Percentiles rank a stretch among this genome's conserved stretches.
Conservation (phyloP, 176 grass and related monocot genomes). For the Eragrostis curvula region DNA sequence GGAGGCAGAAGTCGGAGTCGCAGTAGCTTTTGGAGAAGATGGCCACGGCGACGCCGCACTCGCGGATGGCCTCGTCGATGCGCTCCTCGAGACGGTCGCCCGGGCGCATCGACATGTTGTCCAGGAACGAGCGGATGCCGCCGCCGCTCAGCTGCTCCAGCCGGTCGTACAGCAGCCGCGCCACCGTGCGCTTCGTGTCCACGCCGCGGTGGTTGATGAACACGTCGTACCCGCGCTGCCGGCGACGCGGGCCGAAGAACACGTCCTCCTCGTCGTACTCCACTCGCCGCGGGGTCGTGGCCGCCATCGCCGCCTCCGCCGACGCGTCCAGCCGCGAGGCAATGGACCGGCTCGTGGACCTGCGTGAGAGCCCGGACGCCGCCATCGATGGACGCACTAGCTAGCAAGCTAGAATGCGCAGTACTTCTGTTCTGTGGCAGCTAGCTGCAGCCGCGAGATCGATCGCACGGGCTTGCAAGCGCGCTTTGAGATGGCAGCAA, state of each 20-base stretch:
- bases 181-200: constrained; percentile 77
- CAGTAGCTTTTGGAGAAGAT: constrained; percentile 72
- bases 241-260: not conserved
- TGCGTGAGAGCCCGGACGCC: not conserved
- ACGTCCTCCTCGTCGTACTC: constrained; percentile 26
- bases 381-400: not conserved
- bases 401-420: not conserved
- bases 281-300: not conserved
- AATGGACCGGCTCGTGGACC: not conserved
- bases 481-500: no score
- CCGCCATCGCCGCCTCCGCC: constrained; percentile 32
- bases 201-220: constrained; percentile 88
- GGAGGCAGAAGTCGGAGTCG: constrained; percentile 65
- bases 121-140: constrained; percentile 48
- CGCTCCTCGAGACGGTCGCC: constrained; percentile 64
- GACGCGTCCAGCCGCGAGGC: constrained; percentile 39
- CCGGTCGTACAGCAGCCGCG: constrained; percentile 58
- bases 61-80: constrained; percentile 49
- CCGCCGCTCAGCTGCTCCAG: constrained; percentile 14
- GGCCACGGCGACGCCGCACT: constrained; percentile 62
- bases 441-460: no score
- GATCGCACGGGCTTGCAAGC: no score
- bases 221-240: constrained; percentile 43
- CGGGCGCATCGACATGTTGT: constrained; percentile 73
- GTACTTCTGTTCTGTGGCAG: not conserved